Conservation (phyloP, 176 grass and related monocot genomes). For the Oryza coarctata region DNA sequence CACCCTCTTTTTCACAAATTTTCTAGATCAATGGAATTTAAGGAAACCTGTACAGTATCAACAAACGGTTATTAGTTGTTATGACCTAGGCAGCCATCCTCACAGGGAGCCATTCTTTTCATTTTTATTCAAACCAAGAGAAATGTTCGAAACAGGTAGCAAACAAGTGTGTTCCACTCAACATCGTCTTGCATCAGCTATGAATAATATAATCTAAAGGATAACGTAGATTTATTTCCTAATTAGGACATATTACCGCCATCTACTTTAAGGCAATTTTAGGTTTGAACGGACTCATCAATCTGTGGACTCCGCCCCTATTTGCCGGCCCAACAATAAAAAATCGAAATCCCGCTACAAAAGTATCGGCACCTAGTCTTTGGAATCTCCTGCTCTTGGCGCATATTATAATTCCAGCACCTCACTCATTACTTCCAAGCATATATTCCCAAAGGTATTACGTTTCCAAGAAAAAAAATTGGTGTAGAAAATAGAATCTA, state of each 20-base stretch:
- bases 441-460: constrained; percentile 35
- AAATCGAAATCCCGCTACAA: constrained; percentile 33
- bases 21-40: not conserved
- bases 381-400: constrained; percentile 27
- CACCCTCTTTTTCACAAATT: constrained; percentile 10
- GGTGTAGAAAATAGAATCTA: constrained; percentile 14
- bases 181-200: constrained; percentile 30
- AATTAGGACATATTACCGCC: constrained; percentile 19
- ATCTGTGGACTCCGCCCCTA: constrained; percentile 27
- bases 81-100: constrained; percentile 9
- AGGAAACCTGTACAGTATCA: constrained; percentile 9
- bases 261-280: constrained; percentile 33
- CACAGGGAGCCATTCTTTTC: not conserved
- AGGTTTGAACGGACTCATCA: constrained; percentile 19
- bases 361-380: constrained; percentile 29
- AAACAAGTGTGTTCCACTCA: constrained; percentile 27
- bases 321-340: constrained; percentile 42
- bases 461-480: constrained; percentile 32
- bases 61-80: not conserved
- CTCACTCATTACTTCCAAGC: constrained; percentile 15
- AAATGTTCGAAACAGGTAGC: constrained; percentile 7
- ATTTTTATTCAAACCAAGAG: not conserved
- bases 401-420: constrained; percentile 23
- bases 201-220: constrained; percentile 36
- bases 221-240: constrained; percentile 41